Conservation (phyloP, 2,329 filamentous ascomycete genomes). For the Hypoxylon sp. region DNA sequence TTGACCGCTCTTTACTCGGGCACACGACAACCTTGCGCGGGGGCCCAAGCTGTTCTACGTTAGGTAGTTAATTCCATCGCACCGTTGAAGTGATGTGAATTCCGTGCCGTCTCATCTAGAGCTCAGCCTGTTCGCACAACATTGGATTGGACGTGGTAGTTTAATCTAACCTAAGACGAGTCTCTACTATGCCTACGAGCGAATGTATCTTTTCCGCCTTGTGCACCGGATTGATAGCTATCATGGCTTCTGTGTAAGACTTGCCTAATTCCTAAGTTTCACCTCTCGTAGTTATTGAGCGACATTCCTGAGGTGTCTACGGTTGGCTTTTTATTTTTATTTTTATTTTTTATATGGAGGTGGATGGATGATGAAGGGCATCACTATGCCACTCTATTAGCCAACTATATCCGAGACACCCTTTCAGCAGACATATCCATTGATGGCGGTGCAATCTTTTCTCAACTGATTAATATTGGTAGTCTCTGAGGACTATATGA, state of each 20-base stretch:
- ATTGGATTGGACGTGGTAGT: constrained; percentile 8
- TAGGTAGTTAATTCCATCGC: neutral
- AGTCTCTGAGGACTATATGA: neutral
- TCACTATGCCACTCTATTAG: neutral
- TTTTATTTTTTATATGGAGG: too few relatives aligned
- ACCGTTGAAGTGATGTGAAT: neutral
- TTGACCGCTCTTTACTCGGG: constrained; percentile 21
- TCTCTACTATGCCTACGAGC: neutral
- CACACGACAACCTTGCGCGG: constrained; percentile 5
- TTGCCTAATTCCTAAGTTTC: too few relatives aligned
- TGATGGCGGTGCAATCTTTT: neutral
- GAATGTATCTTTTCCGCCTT: constrained; percentile 1
- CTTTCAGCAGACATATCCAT: neutral
- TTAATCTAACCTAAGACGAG: constrained; percentile 25
- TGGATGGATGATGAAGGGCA: neutral
- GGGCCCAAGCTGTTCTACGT: constrained; percentile 1
- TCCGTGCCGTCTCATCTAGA: constrained; percentile 4
- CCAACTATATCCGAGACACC: neutral
- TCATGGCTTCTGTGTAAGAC: neutral
- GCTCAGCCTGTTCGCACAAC: constrained; percentile 15
- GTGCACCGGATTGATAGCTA: neutral
- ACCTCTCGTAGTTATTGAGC: neutral
- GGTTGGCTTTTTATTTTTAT: too few relatives aligned
- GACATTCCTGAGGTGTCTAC: neutral
- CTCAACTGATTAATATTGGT: neutral